Evolutionary conservation across 129 eudicot genomes (phyloP).

Genomic region (Tagetes patula): DNA sequence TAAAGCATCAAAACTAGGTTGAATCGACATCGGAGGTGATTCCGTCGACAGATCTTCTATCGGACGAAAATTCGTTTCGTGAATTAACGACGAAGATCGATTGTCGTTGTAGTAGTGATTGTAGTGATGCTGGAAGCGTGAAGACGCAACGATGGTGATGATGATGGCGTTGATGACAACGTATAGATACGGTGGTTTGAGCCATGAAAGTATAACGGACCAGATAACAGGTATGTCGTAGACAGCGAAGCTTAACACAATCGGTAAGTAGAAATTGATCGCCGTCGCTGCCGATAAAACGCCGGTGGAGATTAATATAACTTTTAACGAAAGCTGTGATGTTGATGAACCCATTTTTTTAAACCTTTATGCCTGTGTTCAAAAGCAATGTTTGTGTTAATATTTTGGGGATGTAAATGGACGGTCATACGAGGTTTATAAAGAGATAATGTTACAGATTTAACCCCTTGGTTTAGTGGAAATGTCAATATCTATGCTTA

Average conservation of each 20-base stretch:
- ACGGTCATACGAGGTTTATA: constrained; percentile 17
- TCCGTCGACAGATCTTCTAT: constrained; percentile 27
- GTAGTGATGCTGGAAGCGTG: constrained; percentile 47
- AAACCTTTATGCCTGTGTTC: constrained; percentile 13
- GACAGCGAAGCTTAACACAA: constrained; percentile 25
- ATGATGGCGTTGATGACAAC: constrained; percentile 72
- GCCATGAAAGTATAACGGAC: constrained; percentile 49
- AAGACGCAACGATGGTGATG: constrained; percentile 66
- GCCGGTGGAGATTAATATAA: constrained; percentile 51
- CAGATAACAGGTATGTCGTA: constrained; percentile 45
- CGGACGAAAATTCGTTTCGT: constrained; percentile 22
- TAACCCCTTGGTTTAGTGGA: constrained; percentile 11
- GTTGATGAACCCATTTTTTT: constrained; percentile 39
- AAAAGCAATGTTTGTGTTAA: not conserved
- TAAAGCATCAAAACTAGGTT: constrained; percentile 19
- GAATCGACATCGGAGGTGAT: constrained; percentile 19
- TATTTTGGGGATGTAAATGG: not conserved
- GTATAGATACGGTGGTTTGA: constrained; percentile 77
- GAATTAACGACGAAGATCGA: constrained; percentile 28
- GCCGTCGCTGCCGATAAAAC: constrained; percentile 43
- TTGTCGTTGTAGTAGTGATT: constrained; percentile 19
- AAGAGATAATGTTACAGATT: constrained; percentile 11
- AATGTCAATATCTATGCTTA: not conserved
- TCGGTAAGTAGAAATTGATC: constrained; percentile 41
- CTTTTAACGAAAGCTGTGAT: constrained; percentile 34